Percentiles rank a stretch among this genome's conserved stretches.
Evolutionary conservation across 768 basidiomycete species (phyloP).

Genomic region (Amanita subjunquillea): DNA sequence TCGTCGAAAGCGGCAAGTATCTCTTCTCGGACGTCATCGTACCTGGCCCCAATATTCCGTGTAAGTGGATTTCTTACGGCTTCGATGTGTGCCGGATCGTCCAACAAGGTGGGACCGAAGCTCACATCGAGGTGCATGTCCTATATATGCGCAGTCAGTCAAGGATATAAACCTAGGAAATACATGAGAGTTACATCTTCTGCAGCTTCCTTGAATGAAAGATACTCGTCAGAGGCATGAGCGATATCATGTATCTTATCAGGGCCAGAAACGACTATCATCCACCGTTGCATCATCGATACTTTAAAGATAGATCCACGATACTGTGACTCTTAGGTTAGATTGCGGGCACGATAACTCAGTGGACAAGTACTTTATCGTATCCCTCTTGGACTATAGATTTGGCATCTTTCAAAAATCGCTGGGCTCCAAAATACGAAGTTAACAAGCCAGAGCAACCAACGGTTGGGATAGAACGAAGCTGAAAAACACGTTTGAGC

Average conservation of each 20-base stretch:
- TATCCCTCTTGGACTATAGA: conserved; percentile 22
- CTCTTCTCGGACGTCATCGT: conserved; percentile 17
- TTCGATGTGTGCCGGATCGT: conserved; percentile 9
- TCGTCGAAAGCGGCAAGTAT: conserved; percentile 13
- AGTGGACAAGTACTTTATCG: conserved; percentile 13
- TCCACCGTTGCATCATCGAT: conserved; percentile 31
- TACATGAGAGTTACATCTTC: not conserved
- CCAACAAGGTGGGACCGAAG: conserved; percentile 15
- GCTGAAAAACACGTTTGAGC: not conserved
- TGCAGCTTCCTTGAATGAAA: too few species aligned
- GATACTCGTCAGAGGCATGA: too few species aligned
- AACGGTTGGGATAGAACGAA: not conserved
- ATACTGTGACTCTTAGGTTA: conserved; percentile 8
- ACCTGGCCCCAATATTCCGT: conserved; percentile 16
- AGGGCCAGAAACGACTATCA: conserved; percentile 30
- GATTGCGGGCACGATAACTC: not conserved
- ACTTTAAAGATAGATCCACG: conserved; percentile 28
- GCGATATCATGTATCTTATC: conserved; percentile 7
- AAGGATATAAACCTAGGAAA: not conserved
- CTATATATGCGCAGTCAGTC: conserved; percentile 6
- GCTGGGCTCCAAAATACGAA: not conserved
- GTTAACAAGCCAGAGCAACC: not conserved
- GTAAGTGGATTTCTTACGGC: conserved; percentile 17
- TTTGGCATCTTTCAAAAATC: conserved; percentile 14
- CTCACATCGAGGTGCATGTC: conserved; percentile 23